Conservation (phyloP, 257 asterid genomes). For the Eustoma russellianum region DNA sequence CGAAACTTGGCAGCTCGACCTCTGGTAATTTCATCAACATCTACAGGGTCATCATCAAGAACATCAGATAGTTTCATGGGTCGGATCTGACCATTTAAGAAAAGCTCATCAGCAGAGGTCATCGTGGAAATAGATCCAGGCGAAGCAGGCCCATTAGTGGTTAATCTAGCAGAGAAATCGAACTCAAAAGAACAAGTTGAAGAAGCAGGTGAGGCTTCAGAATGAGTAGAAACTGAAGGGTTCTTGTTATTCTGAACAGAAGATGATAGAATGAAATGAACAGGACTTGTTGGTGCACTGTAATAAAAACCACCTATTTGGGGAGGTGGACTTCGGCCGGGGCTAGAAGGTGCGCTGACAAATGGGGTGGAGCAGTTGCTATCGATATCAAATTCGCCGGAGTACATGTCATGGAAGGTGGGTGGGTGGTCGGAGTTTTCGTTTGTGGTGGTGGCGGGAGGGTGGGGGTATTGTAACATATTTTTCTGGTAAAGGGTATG, state of each 20-base stretch:
- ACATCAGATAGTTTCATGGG: slow-evolving; percentile 72
- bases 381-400: slow-evolving; percentile 43
- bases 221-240: slow-evolving; percentile 5
- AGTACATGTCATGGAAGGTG: slow-evolving; percentile 13
- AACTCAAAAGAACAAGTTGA: slow-evolving; percentile 39
- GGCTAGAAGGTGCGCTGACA: slow-evolving; percentile 91
- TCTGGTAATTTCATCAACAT: slow-evolving; percentile 24
- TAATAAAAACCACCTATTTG: slow-evolving; percentile 47
- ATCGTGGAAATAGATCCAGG: slow-evolving; percentile 61
- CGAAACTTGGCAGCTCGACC: slow-evolving; percentile 57
- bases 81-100: slow-evolving; percentile 88
- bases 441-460: slow-evolving; percentile 19
- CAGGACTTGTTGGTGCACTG: slow-evolving; percentile 89
- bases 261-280: slow-evolving; percentile 56
- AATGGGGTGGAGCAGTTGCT: slow-evolving; percentile 87
- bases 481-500: slow-evolving; percentile 13
- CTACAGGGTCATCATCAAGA: slow-evolving; percentile 24
- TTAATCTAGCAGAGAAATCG: slow-evolving; percentile 43
- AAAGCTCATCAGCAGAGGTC: slow-evolving; percentile 86
- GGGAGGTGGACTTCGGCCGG: slow-evolving; percentile 40
- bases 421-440: slow-evolving; percentile 1
- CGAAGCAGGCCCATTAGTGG: slow-evolving; percentile 25
- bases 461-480: slow-evolving; percentile 35
- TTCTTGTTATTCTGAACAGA: background rate
- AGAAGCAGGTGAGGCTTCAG: slow-evolving; percentile 11